These are phyloP conservation scores for Phytophthora sansomeana DNA, from an alignment of 352 stramenopile genomes.

Conservation along the genomic window DNA sequence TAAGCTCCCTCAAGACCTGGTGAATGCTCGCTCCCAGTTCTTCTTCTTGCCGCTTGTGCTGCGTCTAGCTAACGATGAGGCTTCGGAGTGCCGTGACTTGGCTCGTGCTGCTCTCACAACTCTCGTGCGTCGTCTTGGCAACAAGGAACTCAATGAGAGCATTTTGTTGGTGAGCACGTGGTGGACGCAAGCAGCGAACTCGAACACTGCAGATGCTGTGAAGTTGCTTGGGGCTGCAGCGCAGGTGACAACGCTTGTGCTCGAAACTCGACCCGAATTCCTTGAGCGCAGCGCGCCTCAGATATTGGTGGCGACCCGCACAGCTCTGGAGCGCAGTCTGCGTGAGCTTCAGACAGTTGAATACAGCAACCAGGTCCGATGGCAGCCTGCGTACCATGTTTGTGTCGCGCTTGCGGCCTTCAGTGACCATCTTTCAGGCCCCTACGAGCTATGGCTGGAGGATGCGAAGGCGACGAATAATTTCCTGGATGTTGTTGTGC, in stretches of 20 bases:
- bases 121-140: conserved; percentile 91
- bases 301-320: conserved; percentile 49
- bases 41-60: conserved; percentile 97
- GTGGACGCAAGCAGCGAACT: conserved; percentile 64
- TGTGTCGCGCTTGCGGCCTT: conserved; percentile 73
- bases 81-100: conserved; percentile 86
- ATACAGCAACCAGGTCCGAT: conserved; percentile 56
- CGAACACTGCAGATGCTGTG: conserved; percentile 44
- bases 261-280: conserved; percentile 81
- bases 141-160: conserved; percentile 90
- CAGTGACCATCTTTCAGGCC: conserved; percentile 62
- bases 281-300: conserved; percentile 65
- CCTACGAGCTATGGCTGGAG: conserved; percentile 73
- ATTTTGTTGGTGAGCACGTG: conserved; percentile 90
- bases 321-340: conserved; percentile 48
- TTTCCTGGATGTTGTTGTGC: conserved; percentile 59
- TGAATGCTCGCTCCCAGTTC: conserved; percentile 94
- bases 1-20: conserved; percentile 91
- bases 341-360: conserved; percentile 52
- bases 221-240: conserved; percentile 78
- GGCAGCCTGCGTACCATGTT: conserved; percentile 73
- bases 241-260: conserved; percentile 77
- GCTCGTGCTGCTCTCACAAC: conserved; percentile 82
- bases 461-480: conserved; percentile 24
- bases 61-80: conserved; percentile 96